Conservation (phyloP, 208 protist species). For the Phytomonas francai region DNA sequence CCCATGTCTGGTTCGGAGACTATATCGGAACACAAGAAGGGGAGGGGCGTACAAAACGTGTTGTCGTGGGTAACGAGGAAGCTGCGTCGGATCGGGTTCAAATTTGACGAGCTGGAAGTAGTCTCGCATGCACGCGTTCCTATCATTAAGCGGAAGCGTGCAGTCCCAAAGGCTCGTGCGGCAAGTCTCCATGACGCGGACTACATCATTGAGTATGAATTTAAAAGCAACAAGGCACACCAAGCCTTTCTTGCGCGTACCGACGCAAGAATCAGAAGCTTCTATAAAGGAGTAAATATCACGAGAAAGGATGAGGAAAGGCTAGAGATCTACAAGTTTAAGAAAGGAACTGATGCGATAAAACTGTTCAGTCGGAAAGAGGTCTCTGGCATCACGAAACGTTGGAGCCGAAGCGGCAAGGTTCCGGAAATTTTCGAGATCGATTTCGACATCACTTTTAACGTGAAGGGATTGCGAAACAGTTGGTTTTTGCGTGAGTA, state of each 20-base stretch:
- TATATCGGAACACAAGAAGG: slow-evolving; percentile 15
- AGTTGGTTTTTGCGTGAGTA: slow-evolving; percentile 73
- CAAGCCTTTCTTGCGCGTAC: slow-evolving; percentile 7
- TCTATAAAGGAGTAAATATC: not conserved
- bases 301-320: slow-evolving; percentile 6
- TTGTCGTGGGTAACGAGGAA: slow-evolving; percentile 18
- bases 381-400: slow-evolving; percentile 15
- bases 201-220: slow-evolving; percentile 17
- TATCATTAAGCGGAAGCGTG: slow-evolving; percentile 41
- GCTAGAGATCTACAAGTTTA: not conserved
- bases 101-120: slow-evolving; percentile 47
- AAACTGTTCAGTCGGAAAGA: slow-evolving; percentile 26
- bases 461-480: slow-evolving; percentile 66
- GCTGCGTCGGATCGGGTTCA: slow-evolving; percentile 49
- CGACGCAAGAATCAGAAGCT: not conserved
- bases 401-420: slow-evolving; percentile 20
- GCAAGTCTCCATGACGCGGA: slow-evolving; percentile 5
- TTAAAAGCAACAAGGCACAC: slow-evolving; percentile 3
- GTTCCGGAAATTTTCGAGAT: slow-evolving; percentile 62
- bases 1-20: not conserved
- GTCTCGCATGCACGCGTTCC: slow-evolving; percentile 55
- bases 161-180: slow-evolving; percentile 8
- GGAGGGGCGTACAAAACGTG: no score
- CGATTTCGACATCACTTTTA: slow-evolving; percentile 77
- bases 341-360: slow-evolving; percentile 16